Evolutionary conservation across 2,329 filamentous ascomycete species (phyloP).

Genomic region (Fusarium nelsonii): DNA sequence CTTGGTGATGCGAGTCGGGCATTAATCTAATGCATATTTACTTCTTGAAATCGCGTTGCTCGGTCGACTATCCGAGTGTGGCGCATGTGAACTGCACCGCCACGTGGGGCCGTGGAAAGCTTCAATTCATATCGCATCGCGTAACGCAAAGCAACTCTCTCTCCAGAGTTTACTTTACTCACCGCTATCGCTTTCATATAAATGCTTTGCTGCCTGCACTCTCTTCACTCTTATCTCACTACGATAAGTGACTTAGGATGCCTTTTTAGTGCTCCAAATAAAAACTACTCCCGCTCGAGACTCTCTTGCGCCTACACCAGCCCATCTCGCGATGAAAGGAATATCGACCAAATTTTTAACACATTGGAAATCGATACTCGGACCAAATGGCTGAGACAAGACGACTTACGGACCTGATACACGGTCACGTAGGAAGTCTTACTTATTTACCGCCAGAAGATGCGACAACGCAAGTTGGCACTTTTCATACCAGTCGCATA

Average conservation of each 20-base stretch:
- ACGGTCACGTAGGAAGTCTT: constrained; percentile 52
- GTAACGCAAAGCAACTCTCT: constrained; percentile 11
- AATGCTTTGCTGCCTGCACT: constrained; percentile 10
- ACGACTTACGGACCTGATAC: constrained; percentile 50
- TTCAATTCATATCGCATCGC: constrained; percentile 38
- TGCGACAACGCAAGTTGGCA: constrained; percentile 44
- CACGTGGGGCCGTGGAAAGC: constrained; percentile 46
- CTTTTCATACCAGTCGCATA: constrained; percentile 50
- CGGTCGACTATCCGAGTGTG: constrained; percentile 47
- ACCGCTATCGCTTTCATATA: constrained; percentile 16
- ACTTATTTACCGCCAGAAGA: constrained; percentile 49
- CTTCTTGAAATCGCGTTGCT: constrained; percentile 46
- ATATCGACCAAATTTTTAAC: constrained; percentile 43
- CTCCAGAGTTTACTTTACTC: constrained; percentile 15
- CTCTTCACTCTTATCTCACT: not conserved
- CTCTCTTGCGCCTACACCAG: constrained; percentile 33
- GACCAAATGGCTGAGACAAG: constrained; percentile 55
- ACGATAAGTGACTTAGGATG: constrained; percentile 29
- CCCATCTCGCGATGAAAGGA: constrained; percentile 52
- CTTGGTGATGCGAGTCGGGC: constrained; percentile 10
- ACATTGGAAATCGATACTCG: constrained; percentile 50
- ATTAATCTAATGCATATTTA: constrained; percentile 36
- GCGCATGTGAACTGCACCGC: constrained; percentile 44
- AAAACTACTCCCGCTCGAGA: constrained; percentile 38
- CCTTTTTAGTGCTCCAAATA: constrained; percentile 28